Conservation (phyloP, 805 yeast genomes). For the Monosporozyma aerobia region DNA sequence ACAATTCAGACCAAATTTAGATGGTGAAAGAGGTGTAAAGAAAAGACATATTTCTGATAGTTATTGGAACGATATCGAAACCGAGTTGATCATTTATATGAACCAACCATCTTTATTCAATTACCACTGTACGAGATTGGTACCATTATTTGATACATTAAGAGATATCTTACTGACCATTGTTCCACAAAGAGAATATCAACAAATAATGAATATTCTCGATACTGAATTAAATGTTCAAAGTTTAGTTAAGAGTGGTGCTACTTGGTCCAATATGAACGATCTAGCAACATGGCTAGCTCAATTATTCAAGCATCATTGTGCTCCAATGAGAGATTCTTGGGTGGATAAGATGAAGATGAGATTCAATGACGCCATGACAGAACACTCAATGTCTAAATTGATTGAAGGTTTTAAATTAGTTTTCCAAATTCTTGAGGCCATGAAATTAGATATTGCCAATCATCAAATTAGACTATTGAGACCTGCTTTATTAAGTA, state of each 20-base stretch:
- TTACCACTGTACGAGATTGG: slow-evolving; percentile 39
- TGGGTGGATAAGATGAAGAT: slow-evolving; percentile 79
- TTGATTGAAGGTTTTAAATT: slow-evolving; percentile 70
- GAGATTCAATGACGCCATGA: slow-evolving; percentile 39
- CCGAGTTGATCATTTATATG: slow-evolving; percentile 47
- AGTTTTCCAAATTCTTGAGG: slow-evolving; percentile 76
- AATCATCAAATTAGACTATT: slow-evolving; percentile 84
- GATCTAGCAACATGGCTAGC: slow-evolving; percentile 68
- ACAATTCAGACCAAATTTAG: slow-evolving; percentile 84
- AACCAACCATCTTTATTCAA: slow-evolving; percentile 21
- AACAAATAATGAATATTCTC: slow-evolving; percentile 57
- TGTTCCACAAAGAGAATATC: slow-evolving; percentile 68
- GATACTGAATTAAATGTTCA: slow-evolving; percentile 71
- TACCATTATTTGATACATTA: slow-evolving; percentile 67
- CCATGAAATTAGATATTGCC: slow-evolving; percentile 92
- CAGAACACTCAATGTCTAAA: slow-evolving; percentile 37
- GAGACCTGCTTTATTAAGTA: slow-evolving; percentile 74
- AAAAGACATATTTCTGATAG: slow-evolving; percentile 68
- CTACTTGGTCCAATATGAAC: slow-evolving; percentile 46
- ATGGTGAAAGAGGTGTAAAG: slow-evolving; percentile 80
- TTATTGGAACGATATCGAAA: slow-evolving; percentile 72
- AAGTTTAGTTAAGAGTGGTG: slow-evolving; percentile 58
- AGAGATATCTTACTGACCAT: slow-evolving; percentile 66
- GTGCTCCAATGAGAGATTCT: slow-evolving; percentile 91
- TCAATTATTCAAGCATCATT: slow-evolving; percentile 71